Evolutionary conservation across 768 basidiomycete genomes (phyloP).

Genomic region (Amanita exitialis): DNA sequence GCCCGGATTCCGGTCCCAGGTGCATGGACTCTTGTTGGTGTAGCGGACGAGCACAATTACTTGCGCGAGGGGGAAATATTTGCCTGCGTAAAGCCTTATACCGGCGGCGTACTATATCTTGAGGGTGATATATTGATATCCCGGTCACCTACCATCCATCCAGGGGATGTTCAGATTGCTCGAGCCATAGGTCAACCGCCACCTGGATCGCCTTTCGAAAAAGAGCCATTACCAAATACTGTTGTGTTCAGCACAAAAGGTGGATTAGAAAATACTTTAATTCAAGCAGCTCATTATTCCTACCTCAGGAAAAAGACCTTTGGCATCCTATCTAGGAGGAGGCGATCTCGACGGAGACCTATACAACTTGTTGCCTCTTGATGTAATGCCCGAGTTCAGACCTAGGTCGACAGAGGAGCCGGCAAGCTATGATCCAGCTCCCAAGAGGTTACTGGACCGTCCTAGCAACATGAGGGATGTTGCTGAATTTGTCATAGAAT

Average conservation of each 20-base stretch:
- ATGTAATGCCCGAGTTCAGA: slow-evolving; percentile 24
- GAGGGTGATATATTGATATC: slow-evolving; percentile 47
- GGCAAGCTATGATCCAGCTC: slow-evolving; percentile 39
- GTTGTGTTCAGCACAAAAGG: slow-evolving; percentile 57
- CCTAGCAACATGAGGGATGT: slow-evolving; percentile 54
- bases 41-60: slow-evolving; percentile 53
- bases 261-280: slow-evolving; percentile 12
- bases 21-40: slow-evolving; percentile 61
- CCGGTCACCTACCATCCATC: slow-evolving; percentile 60
- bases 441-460: slow-evolving; percentile 31
- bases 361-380: slow-evolving; percentile 42
- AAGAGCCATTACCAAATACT: slow-evolving; percentile 46
- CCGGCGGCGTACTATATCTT: slow-evolving; percentile 32
- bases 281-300: neutral
- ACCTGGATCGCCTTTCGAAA: slow-evolving; percentile 36
- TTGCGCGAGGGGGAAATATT: slow-evolving; percentile 50
- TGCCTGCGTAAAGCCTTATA: slow-evolving; percentile 38
- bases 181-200: slow-evolving; percentile 53
- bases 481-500: slow-evolving; percentile 61
- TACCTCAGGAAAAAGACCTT: slow-evolving; percentile 39
- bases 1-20: slow-evolving; percentile 59
- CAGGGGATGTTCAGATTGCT: slow-evolving; percentile 56
- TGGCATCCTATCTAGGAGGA: slow-evolving; percentile 56
- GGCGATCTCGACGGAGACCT: slow-evolving; percentile 63
- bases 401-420: slow-evolving; percentile 20